A percentile compares a stretch with the other conserved stretches of the same genome.
Evolutionary conservation across 306 rosid genomes (phyloP).

Genomic region (Medicago truncatula): MtrunA17r5.0-ANR NC_053043.1:51340001-51340500

Average conservation of each 20-base stretch:
- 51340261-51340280: constrained; percentile 76
- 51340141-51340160: constrained; percentile 31
- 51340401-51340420: constrained; percentile 28
- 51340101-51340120: constrained; percentile 82
- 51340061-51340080: constrained; percentile 90
- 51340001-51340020: constrained; percentile 27
- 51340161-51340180: constrained; percentile 16
- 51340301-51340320: constrained; percentile 83
- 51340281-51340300: constrained; percentile 67
- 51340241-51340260: constrained; percentile 77
- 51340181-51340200: not conserved
- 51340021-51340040: not conserved
- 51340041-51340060: constrained; percentile 55
- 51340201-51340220: constrained; percentile 81
- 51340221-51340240: constrained; percentile 83
- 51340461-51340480: constrained; percentile 11
- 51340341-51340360: constrained; percentile 83
- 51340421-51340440: not conserved
- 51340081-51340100: constrained; percentile 90
- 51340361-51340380: constrained; percentile 14
- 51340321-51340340: constrained; percentile 78
- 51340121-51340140: constrained; percentile 25
- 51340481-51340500: too few species aligned
- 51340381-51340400: constrained; percentile 7
- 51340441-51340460: not conserved